phyloP scores from a whole-genome alignment of 192 early-diverging fungal genomes.

The Phycomyces blakesleeanus region DNA sequence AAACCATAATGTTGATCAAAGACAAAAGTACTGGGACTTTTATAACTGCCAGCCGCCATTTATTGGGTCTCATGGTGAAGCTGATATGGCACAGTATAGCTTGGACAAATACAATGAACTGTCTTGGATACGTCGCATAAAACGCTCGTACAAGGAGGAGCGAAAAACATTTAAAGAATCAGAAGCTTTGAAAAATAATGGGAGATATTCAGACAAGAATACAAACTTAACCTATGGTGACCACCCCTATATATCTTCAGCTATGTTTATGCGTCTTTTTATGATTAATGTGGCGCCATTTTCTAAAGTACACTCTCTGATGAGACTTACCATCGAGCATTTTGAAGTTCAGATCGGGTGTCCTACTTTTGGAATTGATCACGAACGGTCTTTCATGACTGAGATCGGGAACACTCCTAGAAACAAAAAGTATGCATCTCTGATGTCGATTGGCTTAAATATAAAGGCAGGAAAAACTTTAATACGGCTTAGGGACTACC shows the following conservation, averaged over 20 bases:
- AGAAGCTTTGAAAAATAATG: not conserved
- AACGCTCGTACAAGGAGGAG: not conserved
- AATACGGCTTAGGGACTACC: conserved; percentile 35
- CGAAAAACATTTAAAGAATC: not conserved
- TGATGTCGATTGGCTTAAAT: conserved; percentile 33
- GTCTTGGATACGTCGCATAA: not conserved
- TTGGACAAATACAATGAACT: not conserved
- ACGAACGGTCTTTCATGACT: conserved; percentile 26
- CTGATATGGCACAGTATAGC: conserved; percentile 2
- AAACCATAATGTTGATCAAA: not conserved
- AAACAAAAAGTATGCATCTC: conserved; percentile 26
- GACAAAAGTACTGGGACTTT: not conserved
- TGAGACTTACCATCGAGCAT: conserved; percentile 16
- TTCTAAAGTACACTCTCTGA: conserved; percentile 18
- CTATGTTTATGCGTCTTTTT: not conserved
- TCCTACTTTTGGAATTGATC: conserved; percentile 10
- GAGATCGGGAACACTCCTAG: conserved; percentile 33
- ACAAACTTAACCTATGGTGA: not conserved
- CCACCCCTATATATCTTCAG: not conserved
- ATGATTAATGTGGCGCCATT: conserved; percentile 1
- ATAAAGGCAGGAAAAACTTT: conserved; percentile 27
- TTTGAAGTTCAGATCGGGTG: conserved; percentile 4
- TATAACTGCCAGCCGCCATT: too few species aligned
- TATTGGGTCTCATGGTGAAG: not conserved
- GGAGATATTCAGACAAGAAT: not conserved